Conservation (phyloP, 2,329 filamentous ascomycete genomes). For the Ceratocystis diversiconidia region DNA sequence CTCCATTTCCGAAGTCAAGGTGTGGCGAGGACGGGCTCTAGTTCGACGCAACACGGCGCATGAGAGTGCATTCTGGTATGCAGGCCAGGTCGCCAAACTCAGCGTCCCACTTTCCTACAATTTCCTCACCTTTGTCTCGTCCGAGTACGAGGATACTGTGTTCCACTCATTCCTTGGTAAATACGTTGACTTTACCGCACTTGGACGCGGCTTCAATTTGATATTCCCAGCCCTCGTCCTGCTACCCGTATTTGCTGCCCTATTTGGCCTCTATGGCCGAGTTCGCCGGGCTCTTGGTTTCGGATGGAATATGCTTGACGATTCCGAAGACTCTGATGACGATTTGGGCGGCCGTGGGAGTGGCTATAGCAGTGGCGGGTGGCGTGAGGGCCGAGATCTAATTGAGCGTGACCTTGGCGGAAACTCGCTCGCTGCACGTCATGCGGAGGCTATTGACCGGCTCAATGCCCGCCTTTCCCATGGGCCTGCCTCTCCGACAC, state of each 20-base stretch:
- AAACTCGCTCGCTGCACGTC: conserved; percentile 38
- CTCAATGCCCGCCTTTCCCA: conserved; percentile 24
- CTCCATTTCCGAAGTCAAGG: conserved; percentile 81
- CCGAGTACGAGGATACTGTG: conserved; percentile 55
- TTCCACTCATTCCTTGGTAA: conserved; percentile 81
- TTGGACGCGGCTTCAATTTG: conserved; percentile 73
- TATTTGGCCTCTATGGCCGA: conserved; percentile 80
- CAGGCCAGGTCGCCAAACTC: conserved; percentile 78
- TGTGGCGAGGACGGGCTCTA: conserved; percentile 91
- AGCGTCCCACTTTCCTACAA: conserved; percentile 92
- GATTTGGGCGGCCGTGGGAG: conserved; percentile 53
- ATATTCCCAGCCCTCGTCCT: conserved; percentile 82
- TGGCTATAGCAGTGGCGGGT: conserved; percentile 67
- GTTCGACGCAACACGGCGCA: conserved; percentile 83
- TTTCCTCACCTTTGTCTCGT: conserved; percentile 78
- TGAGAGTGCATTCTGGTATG: conserved; percentile 92
- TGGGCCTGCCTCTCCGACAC: conserved; percentile 35
- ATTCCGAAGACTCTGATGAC: conserved; percentile 49
- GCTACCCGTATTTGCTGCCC: conserved; percentile 67
- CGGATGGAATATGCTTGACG: conserved; percentile 57
- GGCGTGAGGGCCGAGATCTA: conserved; percentile 81
- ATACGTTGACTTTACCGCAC: conserved; percentile 66
- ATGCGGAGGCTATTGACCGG: conserved; percentile 27
- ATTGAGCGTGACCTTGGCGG: conserved; percentile 75
- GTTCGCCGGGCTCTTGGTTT: conserved; percentile 67